Base-by-base conservation (phyloP, 148 eudicot species). In the Rhododendron kiyosumense region DNA sequence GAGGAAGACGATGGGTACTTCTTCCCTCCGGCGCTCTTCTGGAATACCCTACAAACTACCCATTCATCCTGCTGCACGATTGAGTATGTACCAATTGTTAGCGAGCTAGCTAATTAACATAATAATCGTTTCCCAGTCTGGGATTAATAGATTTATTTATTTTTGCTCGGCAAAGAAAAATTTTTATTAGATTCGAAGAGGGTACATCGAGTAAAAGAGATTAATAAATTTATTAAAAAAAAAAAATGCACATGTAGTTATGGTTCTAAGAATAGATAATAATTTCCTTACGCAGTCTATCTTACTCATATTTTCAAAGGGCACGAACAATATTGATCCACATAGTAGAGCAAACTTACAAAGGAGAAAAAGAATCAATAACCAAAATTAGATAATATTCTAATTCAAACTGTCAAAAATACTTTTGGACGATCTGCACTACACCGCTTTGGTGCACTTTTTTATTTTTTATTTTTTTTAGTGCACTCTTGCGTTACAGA, bases 31-130 rank as follows among this genome's bases (percentile, higher is more conserved):
- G 92, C 94, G 57, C 94, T 96, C 88, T 96, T 96, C 81, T 96
- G 95, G 86, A 94, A 94, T 26, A 96, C 96, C 3, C 98, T 92
- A 73, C 98, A 94, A 3, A 96, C 94, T 17, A 96, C 98, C 98
- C 98, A 96, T 86, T 96, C 98, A 89, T 96, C 98, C 92, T 96
- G 94, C 85, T 89, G 84, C 6, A 89, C 0, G 18, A 71, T 28
- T 71, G 7, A 71, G 17, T 13, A 14, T 71, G 15, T 71, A 71
- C 7, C 5, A 69, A 26, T 12, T 71, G 38, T 71, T 71, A 71
- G 76, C 76, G 14, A 30, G 38, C 18, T 13, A 5, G 18, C 17
- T 30, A 26, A 59, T 5, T 52, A 57, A 5, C 22, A 18, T 57
- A 57, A 48, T 24, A 69, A 10, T 26, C 4, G n/a, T n/a, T n/a